phyloP scores from a whole-genome alignment of 225 moss, liverwort and hornwort genomes.

The Neckera pumila region DNA sequence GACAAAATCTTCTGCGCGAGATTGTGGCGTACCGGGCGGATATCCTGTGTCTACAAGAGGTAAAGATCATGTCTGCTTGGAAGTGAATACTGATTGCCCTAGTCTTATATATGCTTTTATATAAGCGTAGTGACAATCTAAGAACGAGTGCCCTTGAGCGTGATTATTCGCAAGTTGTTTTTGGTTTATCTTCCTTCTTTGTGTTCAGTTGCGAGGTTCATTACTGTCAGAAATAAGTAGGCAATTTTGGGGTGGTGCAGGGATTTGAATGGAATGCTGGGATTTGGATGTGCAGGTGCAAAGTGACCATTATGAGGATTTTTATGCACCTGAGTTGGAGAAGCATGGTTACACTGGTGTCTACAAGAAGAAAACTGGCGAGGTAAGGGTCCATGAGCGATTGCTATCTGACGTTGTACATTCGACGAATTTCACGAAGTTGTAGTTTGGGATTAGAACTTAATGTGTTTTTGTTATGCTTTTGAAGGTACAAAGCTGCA shows the following conservation, averaged over 20 bases:
- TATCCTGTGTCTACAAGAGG: slow-evolving; percentile 89
- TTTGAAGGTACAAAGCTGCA: background rate
- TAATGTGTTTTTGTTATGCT: background rate
- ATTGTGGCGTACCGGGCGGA: slow-evolving; percentile 76
- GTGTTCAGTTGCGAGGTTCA: background rate
- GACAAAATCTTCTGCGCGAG: slow-evolving; percentile 75
- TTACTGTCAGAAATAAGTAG: background rate
- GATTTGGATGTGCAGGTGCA: slow-evolving; percentile 49
- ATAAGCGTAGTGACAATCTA: background rate
- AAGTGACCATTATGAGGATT: slow-evolving; percentile 90
- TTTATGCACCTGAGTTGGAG: slow-evolving; percentile 79
- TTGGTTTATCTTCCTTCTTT: background rate
- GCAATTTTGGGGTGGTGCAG: background rate
- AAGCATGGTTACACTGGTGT: slow-evolving; percentile 88
- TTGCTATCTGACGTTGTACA: background rate
- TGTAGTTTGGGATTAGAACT: background rate
- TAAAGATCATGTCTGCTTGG: background rate
- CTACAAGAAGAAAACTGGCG: slow-evolving; percentile 61
- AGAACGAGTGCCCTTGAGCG: background rate
- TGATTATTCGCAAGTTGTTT: background rate
- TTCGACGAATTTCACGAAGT: background rate
- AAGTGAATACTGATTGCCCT: background rate
- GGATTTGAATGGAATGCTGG: background rate
- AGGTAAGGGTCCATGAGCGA: background rate
- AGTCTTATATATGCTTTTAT: background rate